phyloP scores from a whole-genome alignment of 148 eudicot genomes.

The Camellia japonica region DNA sequence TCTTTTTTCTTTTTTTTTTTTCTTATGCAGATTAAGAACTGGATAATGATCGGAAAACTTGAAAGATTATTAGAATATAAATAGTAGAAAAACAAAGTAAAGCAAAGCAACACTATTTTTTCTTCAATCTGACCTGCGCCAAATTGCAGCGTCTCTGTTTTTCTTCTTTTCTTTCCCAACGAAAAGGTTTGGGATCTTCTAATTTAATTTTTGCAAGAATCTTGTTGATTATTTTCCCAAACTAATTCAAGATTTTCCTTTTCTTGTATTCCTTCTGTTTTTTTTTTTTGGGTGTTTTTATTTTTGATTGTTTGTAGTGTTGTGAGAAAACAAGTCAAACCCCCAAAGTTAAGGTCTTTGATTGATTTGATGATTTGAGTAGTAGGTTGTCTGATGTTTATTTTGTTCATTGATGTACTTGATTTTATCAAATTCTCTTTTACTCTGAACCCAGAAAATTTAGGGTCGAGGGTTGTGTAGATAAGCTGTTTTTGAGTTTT shows the following conservation, averaged over 20 bases:
- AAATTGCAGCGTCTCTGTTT: background rate
- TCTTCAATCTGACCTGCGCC: conserved; percentile 13
- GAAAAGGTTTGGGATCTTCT: conserved; percentile 14
- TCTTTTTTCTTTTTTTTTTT: background rate
- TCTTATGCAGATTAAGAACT: background rate
- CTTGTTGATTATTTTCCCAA: background rate
- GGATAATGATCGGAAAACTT: background rate
- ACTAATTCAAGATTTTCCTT: background rate
- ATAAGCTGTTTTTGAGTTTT: background rate
- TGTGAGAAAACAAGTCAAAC: background rate
- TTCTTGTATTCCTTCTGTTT: background rate
- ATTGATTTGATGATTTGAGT: conserved; percentile 2
- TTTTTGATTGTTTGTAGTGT: background rate
- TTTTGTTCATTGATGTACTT: too few relatives aligned
- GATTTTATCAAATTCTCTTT: background rate
- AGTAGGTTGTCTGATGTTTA: background rate
- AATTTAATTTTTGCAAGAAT: background rate
- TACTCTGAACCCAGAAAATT: background rate
- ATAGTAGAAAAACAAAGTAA: conserved; percentile 12
- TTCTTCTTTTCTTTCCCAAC: background rate
- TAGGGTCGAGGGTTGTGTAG: conserved; percentile 4
- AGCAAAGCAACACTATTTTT: background rate
- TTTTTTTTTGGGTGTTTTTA: background rate
- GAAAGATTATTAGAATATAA: conserved; percentile 1
- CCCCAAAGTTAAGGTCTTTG: background rate